Evolutionary conservation across 768 basidiomycete genomes (phyloP).

Genomic region (Pilatotrama ljubarskyi): DNA sequence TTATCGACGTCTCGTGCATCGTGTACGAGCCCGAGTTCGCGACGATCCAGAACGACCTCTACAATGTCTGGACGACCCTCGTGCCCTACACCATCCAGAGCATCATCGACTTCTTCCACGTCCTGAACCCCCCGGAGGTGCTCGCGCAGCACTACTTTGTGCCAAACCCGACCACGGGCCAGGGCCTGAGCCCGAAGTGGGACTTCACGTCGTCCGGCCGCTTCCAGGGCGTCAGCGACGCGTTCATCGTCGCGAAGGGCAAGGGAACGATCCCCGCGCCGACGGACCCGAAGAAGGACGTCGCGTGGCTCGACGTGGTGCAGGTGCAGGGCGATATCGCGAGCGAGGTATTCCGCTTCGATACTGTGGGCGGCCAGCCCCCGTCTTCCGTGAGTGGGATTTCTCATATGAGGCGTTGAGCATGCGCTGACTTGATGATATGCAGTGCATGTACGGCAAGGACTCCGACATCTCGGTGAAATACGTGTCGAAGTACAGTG

Average conservation of each 20-base stretch:
- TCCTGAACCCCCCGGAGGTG: slow-evolving; percentile 23
- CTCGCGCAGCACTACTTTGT: slow-evolving; percentile 43
- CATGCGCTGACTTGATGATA: neutral
- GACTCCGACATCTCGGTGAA: slow-evolving; percentile 27
- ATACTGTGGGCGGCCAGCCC: slow-evolving; percentile 36
- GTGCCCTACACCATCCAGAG: slow-evolving; percentile 21
- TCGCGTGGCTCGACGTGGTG: slow-evolving; percentile 39
- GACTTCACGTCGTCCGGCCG: slow-evolving; percentile 34
- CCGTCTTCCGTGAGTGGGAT: slow-evolving; percentile 28
- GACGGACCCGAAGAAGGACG: slow-evolving; percentile 26
- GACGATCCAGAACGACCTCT: slow-evolving; percentile 20
- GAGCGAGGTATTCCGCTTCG: slow-evolving; percentile 30
- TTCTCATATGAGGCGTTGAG: neutral
- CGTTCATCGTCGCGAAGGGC: slow-evolving; percentile 29
- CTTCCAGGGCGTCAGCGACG: slow-evolving; percentile 21
- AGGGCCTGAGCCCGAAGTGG: slow-evolving; percentile 34
- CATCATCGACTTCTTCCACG: slow-evolving; percentile 24
- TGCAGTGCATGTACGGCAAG: slow-evolving; percentile 26
- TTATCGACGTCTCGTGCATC: slow-evolving; percentile 36
- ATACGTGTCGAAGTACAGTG: slow-evolving; percentile 29
- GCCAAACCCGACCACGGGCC: slow-evolving; percentile 31
- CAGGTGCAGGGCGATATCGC: slow-evolving; percentile 30
- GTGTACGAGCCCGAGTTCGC: slow-evolving; percentile 19
- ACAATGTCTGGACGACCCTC: slow-evolving; percentile 20
- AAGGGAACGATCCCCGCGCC: slow-evolving; percentile 32